Conservation (phyloP, 2,329 filamentous ascomycete species). For the Colletotrichum kahawae region DNA sequence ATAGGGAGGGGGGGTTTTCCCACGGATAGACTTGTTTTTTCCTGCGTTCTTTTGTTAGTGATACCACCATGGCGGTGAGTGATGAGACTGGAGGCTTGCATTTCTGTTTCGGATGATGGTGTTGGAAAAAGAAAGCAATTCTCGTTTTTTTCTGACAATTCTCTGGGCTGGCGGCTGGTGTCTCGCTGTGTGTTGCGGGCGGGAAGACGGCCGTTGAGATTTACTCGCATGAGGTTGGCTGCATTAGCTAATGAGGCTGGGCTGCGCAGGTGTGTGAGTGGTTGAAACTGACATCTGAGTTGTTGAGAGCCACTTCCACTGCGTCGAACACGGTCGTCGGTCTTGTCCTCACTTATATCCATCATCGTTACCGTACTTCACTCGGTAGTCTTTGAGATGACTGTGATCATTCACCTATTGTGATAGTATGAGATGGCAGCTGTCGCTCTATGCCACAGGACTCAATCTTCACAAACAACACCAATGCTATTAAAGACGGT, state of each 20-base stretch:
- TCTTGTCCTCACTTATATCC: neutral
- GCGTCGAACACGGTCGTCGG: neutral
- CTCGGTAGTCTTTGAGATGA: neutral
- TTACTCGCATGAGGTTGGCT: neutral
- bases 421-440: neutral
- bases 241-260: conserved; percentile 1
- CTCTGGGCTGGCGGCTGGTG: neutral
- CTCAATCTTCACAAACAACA: neutral
- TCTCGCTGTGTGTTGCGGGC: neutral
- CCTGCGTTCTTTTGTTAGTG: neutral
- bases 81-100: neutral
- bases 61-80: conserved; percentile 7
- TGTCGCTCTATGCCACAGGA: neutral
- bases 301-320: neutral
- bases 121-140: neutral
- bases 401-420: neutral
- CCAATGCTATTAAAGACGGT: conserved; percentile 1
- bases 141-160: neutral
- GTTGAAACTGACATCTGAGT: neutral
- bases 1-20: neutral
- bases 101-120: neutral
- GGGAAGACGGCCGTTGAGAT: neutral
- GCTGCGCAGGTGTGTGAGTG: neutral
- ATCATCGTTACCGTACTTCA: neutral
- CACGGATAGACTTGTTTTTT: neutral